Evolutionary conservation across 495 filamentous ascomycete genomes (phyloP), one percentile per base, ranked within the genome.

Genomic region (Aspergillus coremiiformis): DNA sequence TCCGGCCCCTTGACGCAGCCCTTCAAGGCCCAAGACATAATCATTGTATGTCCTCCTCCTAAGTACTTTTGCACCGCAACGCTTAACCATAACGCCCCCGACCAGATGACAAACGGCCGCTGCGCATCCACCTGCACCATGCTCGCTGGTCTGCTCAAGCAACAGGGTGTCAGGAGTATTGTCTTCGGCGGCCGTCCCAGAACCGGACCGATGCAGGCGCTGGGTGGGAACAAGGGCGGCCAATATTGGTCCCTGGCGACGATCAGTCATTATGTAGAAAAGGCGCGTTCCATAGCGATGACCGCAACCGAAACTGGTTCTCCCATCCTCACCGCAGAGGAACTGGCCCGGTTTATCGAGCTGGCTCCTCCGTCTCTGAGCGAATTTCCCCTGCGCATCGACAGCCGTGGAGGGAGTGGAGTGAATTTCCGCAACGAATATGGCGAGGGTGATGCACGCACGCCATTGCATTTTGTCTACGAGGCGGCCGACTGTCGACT

Each of bases 41-140:
- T 79, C 24, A 55, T 80, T 1, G 62, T 68, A 56, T 47, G 59
- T 63, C 20, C 41, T 23, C 19, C 4, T 23, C 4, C 7, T 12
- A 1, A 23, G 0, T 12, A 4, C 8, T 27, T 27, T 27, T 27
- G 24, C 24, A 27, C n/a, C 6, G 2, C 30, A 21, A 21, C 26
- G n/a, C 15, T 15, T 33, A 1, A 3, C 14, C 23, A 20, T 20
- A 5, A 20, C 17, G 19, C 17, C 27, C 1, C 12, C 30, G 5
- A 15, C 29, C 15, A 55, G 29, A 27, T 60, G 12, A 73, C 73
- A 27, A 80, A 85, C 62, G 82, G 82, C 30, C 68, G 68, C 47
- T 86, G 83, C 66, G 76, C 72, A 20, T 82, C 78, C 0, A 78
- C 81, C 1, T 86, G 82, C 68, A 72, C 77, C 0, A 63, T 83